These are phyloP conservation scores for Xerocomellus chrysenteron DNA, from an alignment of 768 basidiomycete genomes.

Conservation along the genomic window DNA sequence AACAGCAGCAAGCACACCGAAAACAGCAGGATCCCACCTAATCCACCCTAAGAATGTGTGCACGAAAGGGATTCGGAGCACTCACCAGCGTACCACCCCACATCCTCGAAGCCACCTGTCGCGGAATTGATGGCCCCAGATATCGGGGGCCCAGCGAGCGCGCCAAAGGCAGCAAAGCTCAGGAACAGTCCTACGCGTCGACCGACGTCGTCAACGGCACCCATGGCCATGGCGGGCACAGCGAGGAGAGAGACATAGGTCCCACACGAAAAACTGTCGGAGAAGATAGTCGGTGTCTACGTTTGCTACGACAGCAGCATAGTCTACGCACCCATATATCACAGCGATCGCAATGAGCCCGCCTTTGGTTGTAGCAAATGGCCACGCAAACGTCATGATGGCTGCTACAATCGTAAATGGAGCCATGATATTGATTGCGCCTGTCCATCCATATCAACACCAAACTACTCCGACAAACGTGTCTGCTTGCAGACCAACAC, in stretches of 20 bases:
- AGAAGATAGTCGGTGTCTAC: not conserved
- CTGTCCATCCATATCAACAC: slow-evolving; percentile 30
- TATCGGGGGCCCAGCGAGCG: slow-evolving; percentile 68
- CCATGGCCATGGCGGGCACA: slow-evolving; percentile 61
- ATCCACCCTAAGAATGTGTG: not conserved
- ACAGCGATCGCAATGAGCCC: slow-evolving; percentile 54
- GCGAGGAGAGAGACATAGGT: slow-evolving; percentile 56
- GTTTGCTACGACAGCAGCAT: not conserved
- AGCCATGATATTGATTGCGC: slow-evolving; percentile 66
- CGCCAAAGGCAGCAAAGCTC: slow-evolving; percentile 59
- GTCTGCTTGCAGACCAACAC: not conserved
- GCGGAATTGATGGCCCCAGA: slow-evolving; percentile 63
- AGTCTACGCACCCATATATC: slow-evolving; percentile 58
- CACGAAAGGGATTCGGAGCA: not conserved
- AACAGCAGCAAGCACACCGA: slow-evolving; percentile 42
- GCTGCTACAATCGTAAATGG: slow-evolving; percentile 59
- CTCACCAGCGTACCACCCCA: slow-evolving; percentile 43
- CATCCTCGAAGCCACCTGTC: slow-evolving; percentile 43
- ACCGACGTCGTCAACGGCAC: slow-evolving; percentile 59
- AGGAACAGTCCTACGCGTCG: slow-evolving; percentile 64
- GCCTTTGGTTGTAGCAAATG: slow-evolving; percentile 47
- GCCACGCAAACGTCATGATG: slow-evolving; percentile 68
- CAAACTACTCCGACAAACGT: not conserved
- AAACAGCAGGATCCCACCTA: slow-evolving; percentile 41
- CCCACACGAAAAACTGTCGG: slow-evolving; percentile 56